Evolutionary conservation across 2,329 filamentous ascomycete species (phyloP).

Genomic region (Fusarium sterilihyphosum): DNA sequence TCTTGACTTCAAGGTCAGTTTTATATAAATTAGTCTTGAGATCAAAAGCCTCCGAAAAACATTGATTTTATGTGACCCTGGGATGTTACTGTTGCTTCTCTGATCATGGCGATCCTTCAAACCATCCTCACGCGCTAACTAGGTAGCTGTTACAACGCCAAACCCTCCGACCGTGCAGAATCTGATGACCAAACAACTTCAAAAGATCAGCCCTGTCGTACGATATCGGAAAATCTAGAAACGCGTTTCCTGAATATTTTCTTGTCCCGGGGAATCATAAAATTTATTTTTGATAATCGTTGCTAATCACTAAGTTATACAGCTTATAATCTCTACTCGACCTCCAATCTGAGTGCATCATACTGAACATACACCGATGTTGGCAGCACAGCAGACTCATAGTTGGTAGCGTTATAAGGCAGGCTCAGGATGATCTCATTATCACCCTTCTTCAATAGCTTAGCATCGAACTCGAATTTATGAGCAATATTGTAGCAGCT

Average conservation of each 20-base stretch:
- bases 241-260: constrained; percentile 9
- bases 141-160: not conserved
- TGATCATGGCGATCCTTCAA: constrained; percentile 11
- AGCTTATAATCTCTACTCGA: constrained; percentile 46
- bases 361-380: constrained; percentile 71
- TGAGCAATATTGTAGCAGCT: constrained; percentile 70
- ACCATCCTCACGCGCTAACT: not conserved
- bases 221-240: constrained; percentile 1
- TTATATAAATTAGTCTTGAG: constrained; percentile 2
- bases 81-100: not conserved
- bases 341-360: constrained; percentile 69
- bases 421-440: constrained; percentile 68
- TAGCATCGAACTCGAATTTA: constrained; percentile 66
- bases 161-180: constrained; percentile 30
- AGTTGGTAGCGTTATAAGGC: constrained; percentile 67
- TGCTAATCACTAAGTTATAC: not conserved
- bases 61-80: not conserved
- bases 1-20: not conserved
- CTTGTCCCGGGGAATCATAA: not conserved
- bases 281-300: not conserved
- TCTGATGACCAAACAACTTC: not conserved
- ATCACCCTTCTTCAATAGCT: constrained; percentile 58
- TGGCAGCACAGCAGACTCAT: constrained; percentile 66
- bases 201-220: constrained; percentile 8
- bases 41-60: constrained; percentile 25